Base-by-base conservation (phyloP, 805 yeast genomes). In the Candida orba region DNA sequence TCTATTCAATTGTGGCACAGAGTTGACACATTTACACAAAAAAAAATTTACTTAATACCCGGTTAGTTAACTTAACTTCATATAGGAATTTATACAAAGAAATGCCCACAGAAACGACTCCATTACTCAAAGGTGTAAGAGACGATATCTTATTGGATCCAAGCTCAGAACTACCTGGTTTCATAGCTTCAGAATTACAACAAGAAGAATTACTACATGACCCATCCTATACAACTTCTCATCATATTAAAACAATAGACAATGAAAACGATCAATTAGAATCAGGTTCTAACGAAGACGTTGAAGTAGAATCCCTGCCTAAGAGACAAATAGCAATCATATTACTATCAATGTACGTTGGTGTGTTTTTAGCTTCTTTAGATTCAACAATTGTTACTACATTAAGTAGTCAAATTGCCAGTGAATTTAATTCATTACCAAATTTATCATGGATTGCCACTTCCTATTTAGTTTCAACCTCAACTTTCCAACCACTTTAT, bases 391-490 rank as follows among this genome's bases (percentile, higher is more conserved):
- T 83, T 23, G 81, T 83, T 15, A 73, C 88, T 0, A 81, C 89
- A 1, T 62, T 81, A 24, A 63, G 81, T 52, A 69, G 84, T 2
- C 73, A 74, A 25, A 81, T 83, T 43, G 85, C 88, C 1, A 78
- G 85, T 2, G 88, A 82, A 52, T 72, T 83, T 53, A 65, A 81
- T 50, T 81, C 79, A 0, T 66, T 81, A 36, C 77, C 79, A 4
- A 74, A 74, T 48, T 71, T 81, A 24, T 73, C 87, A 14, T 82
- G 88, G 87, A 79, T 83, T 22, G 89, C 86, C 2, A 79, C 87
- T 0, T 74, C 86, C 0, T 83, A 83, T 52, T 62, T 83, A 36
- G 63, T 83, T 36, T 76, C 88, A 2, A 75, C 81, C 36, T 78
- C 89, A 0, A 83, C 86, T 3, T 79, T 81, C 56, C 90, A 83